These are phyloP conservation scores for Boletus semigastroideus DNA, from an alignment of 1,284 basidiomycete species.

Conservation along the genomic window DNA sequence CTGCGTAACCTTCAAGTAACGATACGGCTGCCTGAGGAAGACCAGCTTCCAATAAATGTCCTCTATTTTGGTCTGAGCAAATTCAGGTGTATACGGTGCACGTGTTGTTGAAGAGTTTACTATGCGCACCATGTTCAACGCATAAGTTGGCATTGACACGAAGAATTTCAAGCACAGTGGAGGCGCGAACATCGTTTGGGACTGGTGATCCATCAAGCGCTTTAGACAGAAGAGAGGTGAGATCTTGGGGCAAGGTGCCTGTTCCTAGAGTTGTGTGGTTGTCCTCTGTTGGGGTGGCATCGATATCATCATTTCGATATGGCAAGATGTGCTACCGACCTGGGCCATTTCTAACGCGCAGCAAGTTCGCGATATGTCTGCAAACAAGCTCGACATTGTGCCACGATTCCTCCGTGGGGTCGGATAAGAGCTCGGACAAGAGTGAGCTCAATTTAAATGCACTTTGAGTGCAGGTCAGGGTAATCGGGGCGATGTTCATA, in stretches of 20 bases:
- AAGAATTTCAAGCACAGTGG: conserved; percentile 63
- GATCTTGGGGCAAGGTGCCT: conserved; percentile 59
- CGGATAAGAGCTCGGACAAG: conserved; percentile 36
- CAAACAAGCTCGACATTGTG: conserved; percentile 49
- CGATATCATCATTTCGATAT: conserved; percentile 10
- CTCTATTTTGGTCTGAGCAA: conserved; percentile 62
- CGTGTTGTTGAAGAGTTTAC: not conserved
- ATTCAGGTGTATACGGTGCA: conserved; percentile 2
- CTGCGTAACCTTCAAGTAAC: conserved; percentile 68
- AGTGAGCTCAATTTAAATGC: conserved; percentile 33
- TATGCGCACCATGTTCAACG: conserved; percentile 68
- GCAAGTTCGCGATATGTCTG: conserved; percentile 57
- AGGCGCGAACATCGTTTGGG: conserved; percentile 44
- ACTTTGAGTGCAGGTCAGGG: conserved; percentile 26
- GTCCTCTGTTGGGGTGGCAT: conserved; percentile 47
- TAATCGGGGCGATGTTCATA: conserved; percentile 24
- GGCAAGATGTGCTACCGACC: conserved; percentile 34
- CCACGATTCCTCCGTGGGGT: conserved; percentile 46
- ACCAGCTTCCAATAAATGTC: conserved; percentile 62
- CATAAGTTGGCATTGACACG: conserved; percentile 77
- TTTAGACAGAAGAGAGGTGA: conserved; percentile 57
- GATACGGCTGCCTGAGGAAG: conserved; percentile 65
- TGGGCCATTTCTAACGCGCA: conserved; percentile 53
- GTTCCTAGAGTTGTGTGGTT: conserved; percentile 68
- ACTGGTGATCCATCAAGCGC: conserved; percentile 50